A percentile compares a stretch with the other conserved stretches of the same genome.
Evolutionary conservation across 2,329 filamentous ascomycete species (phyloP).

Genomic region (Gaeumannomyces sp.): DNA sequence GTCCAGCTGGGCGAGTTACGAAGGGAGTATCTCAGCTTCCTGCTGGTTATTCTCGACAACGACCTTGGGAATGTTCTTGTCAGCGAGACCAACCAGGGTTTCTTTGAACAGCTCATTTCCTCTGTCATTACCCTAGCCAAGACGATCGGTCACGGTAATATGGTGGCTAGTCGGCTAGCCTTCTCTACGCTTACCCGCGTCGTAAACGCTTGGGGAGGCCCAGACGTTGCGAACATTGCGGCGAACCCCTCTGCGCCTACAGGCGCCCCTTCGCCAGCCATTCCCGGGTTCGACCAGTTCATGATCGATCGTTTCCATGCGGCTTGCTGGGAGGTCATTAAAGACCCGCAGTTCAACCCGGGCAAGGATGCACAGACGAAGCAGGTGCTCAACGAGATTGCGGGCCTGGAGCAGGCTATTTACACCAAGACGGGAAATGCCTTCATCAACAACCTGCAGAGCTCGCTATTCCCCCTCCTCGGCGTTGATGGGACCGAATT

Average conservation of each 20-base stretch:
- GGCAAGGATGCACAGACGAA: slow-evolving; percentile 78
- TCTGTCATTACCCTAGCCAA: slow-evolving; percentile 81
- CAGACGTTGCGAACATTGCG: slow-evolving; percentile 59
- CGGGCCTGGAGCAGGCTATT: slow-evolving; percentile 78
- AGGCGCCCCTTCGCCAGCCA: slow-evolving; percentile 44
- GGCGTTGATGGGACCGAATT: slow-evolving; percentile 58
- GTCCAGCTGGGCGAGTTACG: slow-evolving; percentile 89
- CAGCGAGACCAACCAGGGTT: slow-evolving; percentile 80
- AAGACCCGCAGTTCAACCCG: slow-evolving; percentile 71
- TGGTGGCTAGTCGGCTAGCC: slow-evolving; percentile 61
- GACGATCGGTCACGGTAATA: slow-evolving; percentile 58
- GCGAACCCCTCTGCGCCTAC: slow-evolving; percentile 44
- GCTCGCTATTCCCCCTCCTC: slow-evolving; percentile 56
- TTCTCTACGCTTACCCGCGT: slow-evolving; percentile 79
- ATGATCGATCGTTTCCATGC: slow-evolving; percentile 85
- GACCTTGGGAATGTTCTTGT: slow-evolving; percentile 84
- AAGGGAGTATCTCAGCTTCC: slow-evolving; percentile 89
- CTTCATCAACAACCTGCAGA: slow-evolving; percentile 66
- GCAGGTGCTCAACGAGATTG: slow-evolving; percentile 83
- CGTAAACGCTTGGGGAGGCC: slow-evolving; percentile 84
- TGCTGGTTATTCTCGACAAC: slow-evolving; percentile 85
- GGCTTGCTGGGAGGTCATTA: slow-evolving; percentile 82
- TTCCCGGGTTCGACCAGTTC: slow-evolving; percentile 89
- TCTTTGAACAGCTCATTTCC: slow-evolving; percentile 80
- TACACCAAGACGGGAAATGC: slow-evolving; percentile 81